Conservation (phyloP, 1,284 basidiomycete species). For the Boletus smithii region DNA sequence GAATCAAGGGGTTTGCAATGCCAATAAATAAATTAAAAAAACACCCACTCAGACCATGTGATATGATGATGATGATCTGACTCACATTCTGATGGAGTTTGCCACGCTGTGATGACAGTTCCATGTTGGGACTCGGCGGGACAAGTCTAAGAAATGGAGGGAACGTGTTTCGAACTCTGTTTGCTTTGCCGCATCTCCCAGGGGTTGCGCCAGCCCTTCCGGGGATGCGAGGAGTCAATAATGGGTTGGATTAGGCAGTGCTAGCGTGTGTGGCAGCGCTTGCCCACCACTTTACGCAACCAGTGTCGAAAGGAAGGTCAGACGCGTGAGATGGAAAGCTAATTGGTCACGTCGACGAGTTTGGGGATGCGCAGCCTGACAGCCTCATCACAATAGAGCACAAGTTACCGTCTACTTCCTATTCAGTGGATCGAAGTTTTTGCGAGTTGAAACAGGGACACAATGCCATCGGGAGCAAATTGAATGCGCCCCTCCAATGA, state of each 20-base stretch:
- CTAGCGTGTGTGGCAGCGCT: background rate
- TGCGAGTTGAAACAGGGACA: conserved; percentile 16
- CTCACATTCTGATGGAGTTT: no score
- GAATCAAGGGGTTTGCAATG: background rate
- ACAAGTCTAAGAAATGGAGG: no score
- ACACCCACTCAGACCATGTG: background rate
- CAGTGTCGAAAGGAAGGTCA: background rate
- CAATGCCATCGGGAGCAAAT: background rate
- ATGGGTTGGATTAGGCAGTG: conserved; percentile 10
- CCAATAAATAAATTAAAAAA: background rate
- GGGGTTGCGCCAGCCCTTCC: background rate
- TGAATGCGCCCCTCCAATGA: background rate
- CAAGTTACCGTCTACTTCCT: background rate
- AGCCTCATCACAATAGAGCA: background rate
- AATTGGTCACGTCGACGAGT: background rate
- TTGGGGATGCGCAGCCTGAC: background rate
- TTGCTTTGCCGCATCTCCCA: background rate
- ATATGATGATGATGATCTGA: no score
- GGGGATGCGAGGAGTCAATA: background rate
- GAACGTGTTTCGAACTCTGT: conserved; percentile 18
- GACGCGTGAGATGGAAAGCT: conserved; percentile 9
- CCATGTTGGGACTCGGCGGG: no score
- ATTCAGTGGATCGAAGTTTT: background rate
- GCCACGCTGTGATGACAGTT: no score
- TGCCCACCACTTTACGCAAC: conserved; percentile 17